Conservation (phyloP, 2,329 filamentous ascomycete genomes). For the Colletotrichum gigasporum region DNA sequence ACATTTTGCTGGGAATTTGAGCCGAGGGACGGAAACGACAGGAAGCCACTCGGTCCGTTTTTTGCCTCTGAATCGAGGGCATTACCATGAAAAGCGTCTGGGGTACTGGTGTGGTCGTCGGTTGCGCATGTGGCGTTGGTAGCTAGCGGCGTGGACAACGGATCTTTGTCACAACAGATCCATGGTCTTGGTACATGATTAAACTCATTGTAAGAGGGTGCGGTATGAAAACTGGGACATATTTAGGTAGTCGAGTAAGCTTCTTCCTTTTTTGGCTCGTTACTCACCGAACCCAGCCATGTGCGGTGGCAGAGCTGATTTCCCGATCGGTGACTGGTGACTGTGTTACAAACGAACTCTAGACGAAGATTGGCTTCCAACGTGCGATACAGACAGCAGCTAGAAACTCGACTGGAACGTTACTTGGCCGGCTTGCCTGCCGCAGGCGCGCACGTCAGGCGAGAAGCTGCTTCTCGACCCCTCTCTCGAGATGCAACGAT, state of each 20-base stretch:
- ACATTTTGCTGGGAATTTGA: not conserved
- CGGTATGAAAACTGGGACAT: not conserved
- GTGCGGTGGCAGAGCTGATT: not conserved
- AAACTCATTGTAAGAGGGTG: not conserved
- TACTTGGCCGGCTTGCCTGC: too few relatives aligned
- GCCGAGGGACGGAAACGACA: not conserved
- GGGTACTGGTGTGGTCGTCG: not conserved
- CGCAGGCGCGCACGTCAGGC: too few relatives aligned
- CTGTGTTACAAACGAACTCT: too few relatives aligned
- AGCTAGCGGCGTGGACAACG: not conserved
- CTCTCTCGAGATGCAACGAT: not conserved
- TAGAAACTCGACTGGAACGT: too few relatives aligned
- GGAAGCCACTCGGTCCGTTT: slow-evolving; percentile 1
- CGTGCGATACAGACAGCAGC: too few relatives aligned
- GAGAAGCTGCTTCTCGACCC: not conserved
- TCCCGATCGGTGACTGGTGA: not conserved
- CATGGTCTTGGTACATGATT: too few relatives aligned
- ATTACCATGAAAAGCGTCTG: not conserved
- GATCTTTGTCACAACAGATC: not conserved
- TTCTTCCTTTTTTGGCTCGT: not conserved
- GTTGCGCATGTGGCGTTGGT: slow-evolving; percentile 15
- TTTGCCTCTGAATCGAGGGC: not conserved
- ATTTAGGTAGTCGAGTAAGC: not conserved
- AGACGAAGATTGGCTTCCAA: too few relatives aligned
- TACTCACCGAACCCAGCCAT: not conserved